Evolutionary conservation across 805 yeast genomes (phyloP).

Genomic region (Candida taoyuanica): DNA sequence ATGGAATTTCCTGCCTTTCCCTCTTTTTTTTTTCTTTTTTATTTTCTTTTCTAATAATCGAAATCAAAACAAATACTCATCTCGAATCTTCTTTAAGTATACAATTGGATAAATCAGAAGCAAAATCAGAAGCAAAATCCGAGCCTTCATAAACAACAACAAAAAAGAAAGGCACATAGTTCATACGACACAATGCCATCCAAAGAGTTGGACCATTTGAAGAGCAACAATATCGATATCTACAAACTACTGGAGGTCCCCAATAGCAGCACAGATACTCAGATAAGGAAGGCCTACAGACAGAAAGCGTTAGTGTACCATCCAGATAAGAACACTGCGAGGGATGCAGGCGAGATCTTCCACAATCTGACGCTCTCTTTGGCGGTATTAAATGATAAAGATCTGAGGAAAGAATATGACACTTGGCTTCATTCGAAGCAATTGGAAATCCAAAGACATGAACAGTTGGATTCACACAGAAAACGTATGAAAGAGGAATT

Average conservation of each 20-base stretch:
- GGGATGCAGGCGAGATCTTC: conserved; percentile 89
- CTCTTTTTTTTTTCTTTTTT: too few species aligned
- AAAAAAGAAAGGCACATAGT: too few species aligned
- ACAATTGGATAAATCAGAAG: too few species aligned
- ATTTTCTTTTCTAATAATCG: too few species aligned
- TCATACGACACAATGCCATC: conserved; percentile 5
- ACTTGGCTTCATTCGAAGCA: conserved; percentile 15
- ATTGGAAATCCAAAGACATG: conserved; percentile 8
- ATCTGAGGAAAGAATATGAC: conserved; percentile 82
- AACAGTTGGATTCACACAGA: conserved; percentile 16
- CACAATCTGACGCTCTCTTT: conserved; percentile 82
- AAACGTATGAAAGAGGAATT: conserved; percentile 23
- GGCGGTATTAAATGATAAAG: conserved; percentile 73
- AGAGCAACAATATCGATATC: conserved; percentile 23
- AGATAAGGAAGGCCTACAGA: conserved; percentile 75
- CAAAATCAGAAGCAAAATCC: too few species aligned
- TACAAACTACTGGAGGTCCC: conserved; percentile 68
- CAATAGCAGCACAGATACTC: conserved; percentile 52
- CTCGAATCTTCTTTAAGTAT: too few species aligned
- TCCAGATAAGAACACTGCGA: conserved; percentile 76
- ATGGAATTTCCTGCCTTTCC: too few species aligned
- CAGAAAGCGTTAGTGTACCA: conserved; percentile 72
- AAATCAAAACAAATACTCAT: too few species aligned
- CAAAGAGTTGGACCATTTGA: conserved; percentile 21
- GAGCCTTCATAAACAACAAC: too few species aligned